These are phyloP conservation scores for Beauveria medogensis DNA, from an alignment of 2,329 filamentous ascomycete species.

Conservation along the genomic window DNA sequence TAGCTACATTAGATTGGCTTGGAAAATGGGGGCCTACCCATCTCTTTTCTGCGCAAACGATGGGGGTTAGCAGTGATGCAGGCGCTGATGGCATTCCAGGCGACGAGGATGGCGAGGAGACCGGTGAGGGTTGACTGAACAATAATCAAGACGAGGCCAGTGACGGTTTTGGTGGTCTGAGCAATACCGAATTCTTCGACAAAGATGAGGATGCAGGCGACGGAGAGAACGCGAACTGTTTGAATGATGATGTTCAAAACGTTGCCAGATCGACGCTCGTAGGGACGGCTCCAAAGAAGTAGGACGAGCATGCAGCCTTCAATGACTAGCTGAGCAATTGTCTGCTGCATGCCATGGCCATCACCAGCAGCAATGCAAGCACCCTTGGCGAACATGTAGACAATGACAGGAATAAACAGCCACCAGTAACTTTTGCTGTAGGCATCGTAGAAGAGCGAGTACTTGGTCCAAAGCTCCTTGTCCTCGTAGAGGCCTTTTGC, in stretches of 20 bases:
- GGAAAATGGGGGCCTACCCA: constrained; percentile 52
- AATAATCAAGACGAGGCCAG: constrained; percentile 87
- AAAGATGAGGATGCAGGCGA: constrained; percentile 83
- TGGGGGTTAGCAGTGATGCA: constrained; percentile 87
- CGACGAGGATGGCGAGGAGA: constrained; percentile 76
- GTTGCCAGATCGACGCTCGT: constrained; percentile 77
- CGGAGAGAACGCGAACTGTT: constrained; percentile 78
- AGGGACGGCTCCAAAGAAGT: constrained; percentile 79
- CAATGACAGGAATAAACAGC: constrained; percentile 82
- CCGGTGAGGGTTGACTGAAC: constrained; percentile 80
- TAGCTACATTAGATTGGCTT: constrained; percentile 16
- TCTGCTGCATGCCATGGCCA: constrained; percentile 77
- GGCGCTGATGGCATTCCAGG: constrained; percentile 77
- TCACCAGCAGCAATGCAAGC: constrained; percentile 77
- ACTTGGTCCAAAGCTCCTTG: constrained; percentile 87
- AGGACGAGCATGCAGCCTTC: constrained; percentile 73
- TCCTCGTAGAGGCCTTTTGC: constrained; percentile 70
- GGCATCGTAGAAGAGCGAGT: constrained; percentile 93
- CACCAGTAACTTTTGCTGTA: constrained; percentile 97
- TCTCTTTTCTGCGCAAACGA: constrained; percentile 77
- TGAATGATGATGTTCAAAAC: constrained; percentile 92
- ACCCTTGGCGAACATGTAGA: constrained; percentile 88
- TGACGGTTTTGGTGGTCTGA: constrained; percentile 89
- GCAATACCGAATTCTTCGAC: constrained; percentile 86
- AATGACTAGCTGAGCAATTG: constrained; percentile 69